Conservation (phyloP, 257 asterid species). For the Solanum corneliomulleri region DNA sequence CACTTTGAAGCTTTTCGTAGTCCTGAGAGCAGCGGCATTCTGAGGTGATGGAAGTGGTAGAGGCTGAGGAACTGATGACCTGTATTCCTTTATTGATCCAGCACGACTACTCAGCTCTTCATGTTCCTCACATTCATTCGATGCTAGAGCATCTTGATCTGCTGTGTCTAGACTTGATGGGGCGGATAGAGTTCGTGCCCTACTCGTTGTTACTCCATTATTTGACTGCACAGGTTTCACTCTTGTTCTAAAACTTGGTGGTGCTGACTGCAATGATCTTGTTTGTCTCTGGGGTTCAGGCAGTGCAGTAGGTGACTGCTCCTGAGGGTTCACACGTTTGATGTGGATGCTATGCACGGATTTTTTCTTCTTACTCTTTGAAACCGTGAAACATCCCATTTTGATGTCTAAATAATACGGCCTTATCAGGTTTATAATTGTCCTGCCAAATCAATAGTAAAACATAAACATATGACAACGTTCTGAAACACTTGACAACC, state of each 20-base stretch:
- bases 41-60: slow-evolving; percentile 88
- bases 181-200: slow-evolving; percentile 60
- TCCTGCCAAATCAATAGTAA: not conserved
- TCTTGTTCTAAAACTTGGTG: slow-evolving; percentile 72
- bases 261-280: slow-evolving; percentile 73
- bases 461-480: not conserved
- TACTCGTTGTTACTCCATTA: slow-evolving; percentile 18
- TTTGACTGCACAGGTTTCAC: slow-evolving; percentile 29
- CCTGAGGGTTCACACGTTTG: slow-evolving; percentile 46
- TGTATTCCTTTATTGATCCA: slow-evolving; percentile 59
- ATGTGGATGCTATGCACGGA: slow-evolving; percentile 29
- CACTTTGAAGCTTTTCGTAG: slow-evolving; percentile 57
- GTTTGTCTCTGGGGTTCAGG: slow-evolving; percentile 63
- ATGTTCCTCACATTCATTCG: slow-evolving; percentile 51
- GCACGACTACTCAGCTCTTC: slow-evolving; percentile 51
- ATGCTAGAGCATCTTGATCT: slow-evolving; percentile 40
- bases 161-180: slow-evolving; percentile 70
- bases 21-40: slow-evolving; percentile 32
- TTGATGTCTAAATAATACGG: not conserved
- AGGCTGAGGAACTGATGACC: slow-evolving; percentile 67
- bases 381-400: slow-evolving; percentile 83
- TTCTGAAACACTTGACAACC: not conserved
- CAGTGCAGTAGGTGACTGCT: slow-evolving; percentile 51
- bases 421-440: not conserved
- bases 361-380: slow-evolving; percentile 63